Evolutionary conservation across 306 rosid genomes (phyloP).

Genomic region (Castanea crenata): DNA sequence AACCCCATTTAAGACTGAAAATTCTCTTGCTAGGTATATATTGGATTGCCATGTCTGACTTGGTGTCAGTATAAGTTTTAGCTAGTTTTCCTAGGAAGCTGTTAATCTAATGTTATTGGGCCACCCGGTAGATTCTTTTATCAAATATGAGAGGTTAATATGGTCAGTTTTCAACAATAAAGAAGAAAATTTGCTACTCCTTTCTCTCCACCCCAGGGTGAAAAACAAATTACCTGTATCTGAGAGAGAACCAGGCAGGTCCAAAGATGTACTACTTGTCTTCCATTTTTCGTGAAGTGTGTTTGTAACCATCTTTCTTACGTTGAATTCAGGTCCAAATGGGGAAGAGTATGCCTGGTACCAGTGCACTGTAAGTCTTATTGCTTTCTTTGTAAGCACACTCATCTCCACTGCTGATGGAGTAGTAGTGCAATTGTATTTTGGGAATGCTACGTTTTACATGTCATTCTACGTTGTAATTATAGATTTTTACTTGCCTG

Average conservation of each 20-base stretch:
- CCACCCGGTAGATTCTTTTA: not conserved
- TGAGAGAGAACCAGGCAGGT: not conserved
- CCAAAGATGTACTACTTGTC: not conserved
- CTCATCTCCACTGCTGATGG: not conserved
- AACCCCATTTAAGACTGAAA: not conserved
- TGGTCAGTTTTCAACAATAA: not conserved
- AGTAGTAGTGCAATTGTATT: not conserved
- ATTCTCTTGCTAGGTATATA: not conserved
- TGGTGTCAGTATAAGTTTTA: not conserved
- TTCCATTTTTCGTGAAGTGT: not conserved
- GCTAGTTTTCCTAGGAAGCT: not conserved
- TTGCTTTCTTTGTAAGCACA: constrained; percentile 8
- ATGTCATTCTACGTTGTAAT: not conserved
- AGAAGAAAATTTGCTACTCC: not conserved
- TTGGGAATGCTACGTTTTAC: not conserved
- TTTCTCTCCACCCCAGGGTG: not conserved
- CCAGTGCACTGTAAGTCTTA: constrained; percentile 81
- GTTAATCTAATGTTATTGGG: not conserved
- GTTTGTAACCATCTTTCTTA: not conserved
- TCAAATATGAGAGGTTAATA: not conserved
- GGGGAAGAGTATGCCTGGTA: constrained; percentile 97
- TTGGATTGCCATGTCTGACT: not conserved
- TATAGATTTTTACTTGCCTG: constrained; percentile 7
- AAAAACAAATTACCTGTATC: not conserved
- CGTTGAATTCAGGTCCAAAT: constrained; percentile 80